Percentiles rank a stretch among this genome's conserved stretches.
Conservation (phyloP, 345 rosid species). For the Rhodamnia argentea region DNA sequence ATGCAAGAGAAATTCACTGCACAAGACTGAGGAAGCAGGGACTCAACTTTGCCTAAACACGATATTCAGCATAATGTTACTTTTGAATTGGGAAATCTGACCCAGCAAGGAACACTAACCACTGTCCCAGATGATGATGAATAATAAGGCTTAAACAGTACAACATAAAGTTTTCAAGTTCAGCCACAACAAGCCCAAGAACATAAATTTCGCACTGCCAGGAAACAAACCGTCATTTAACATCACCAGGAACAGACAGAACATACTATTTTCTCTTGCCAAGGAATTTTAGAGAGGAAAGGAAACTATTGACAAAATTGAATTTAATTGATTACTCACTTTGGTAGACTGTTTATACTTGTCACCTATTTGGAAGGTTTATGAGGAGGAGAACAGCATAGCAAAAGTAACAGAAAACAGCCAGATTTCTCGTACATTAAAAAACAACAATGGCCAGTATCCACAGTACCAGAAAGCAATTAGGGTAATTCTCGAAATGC, state of each 20-base stretch:
- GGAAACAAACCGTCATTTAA: neutral
- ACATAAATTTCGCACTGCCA: neutral
- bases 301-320: neutral
- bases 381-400: neutral
- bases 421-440: neutral
- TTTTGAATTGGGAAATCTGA: neutral
- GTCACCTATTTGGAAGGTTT: neutral
- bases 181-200: neutral
- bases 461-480: neutral
- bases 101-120: neutral
- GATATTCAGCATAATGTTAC: neutral
- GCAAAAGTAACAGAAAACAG: neutral
- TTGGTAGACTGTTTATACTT: neutral
- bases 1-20: neutral
- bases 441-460: neutral
- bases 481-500: neutral
- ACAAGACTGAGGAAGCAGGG: neutral
- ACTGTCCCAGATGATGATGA: neutral
- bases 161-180: neutral
- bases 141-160: neutral
- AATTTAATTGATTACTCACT: neutral
- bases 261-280: neutral
- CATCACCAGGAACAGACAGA: neutral
- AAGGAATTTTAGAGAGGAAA: neutral
- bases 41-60: neutral